phyloP scores from a whole-genome alignment of 2,329 filamentous ascomycete genomes.

The Colletotrichum noveboracense region DNA sequence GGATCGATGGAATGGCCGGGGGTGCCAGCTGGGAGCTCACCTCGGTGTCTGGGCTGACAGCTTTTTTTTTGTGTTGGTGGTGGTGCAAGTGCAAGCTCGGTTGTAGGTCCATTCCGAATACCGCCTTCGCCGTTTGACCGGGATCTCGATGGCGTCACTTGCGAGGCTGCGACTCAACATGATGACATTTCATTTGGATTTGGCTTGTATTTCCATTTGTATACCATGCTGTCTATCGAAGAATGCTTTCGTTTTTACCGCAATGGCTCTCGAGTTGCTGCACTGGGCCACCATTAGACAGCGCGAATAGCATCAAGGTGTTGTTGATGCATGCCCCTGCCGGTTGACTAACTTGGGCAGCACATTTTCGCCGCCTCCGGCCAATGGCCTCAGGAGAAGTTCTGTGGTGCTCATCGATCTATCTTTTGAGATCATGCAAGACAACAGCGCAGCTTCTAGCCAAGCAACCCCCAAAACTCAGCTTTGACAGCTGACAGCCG shows the following conservation, averaged over 20 bases:
- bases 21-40: neutral
- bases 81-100: neutral
- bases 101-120: slow-evolving; percentile 13
- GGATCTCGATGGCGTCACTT: neutral
- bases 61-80: neutral
- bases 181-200: neutral
- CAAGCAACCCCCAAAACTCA: neutral
- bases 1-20: neutral
- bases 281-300: neutral
- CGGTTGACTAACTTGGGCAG: neutral
- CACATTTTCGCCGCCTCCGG: neutral
- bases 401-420: neutral
- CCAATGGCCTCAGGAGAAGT: neutral
- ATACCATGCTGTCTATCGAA: neutral
- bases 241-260: neutral
- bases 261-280: neutral
- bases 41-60: slow-evolving; percentile 12
- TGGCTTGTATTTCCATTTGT: neutral
- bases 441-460: neutral
- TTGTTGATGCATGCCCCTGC: neutral
- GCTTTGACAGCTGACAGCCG: neutral
- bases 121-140: slow-evolving; percentile 13
- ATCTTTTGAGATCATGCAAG: neutral
- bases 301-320: neutral
- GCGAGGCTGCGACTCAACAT: neutral